Evolutionary conservation across 768 basidiomycete genomes (phyloP).

Genomic region (Cystofilobasidium macerans): DNA sequence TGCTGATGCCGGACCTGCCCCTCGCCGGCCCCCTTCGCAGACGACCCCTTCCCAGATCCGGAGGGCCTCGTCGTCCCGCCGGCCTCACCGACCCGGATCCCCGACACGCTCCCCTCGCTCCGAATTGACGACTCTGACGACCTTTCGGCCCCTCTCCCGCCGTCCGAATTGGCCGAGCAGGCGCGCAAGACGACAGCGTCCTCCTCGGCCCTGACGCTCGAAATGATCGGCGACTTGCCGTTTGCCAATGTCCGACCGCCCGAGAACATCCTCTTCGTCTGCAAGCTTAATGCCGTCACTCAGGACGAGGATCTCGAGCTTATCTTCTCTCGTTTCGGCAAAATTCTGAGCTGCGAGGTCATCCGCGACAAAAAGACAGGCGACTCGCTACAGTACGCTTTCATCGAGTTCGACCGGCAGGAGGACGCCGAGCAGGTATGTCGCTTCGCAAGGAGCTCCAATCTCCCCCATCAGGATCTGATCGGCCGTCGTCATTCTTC

Average conservation of each 20-base stretch:
- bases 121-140: slow-evolving; percentile 95
- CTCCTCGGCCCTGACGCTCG: slow-evolving; percentile 87
- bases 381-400: slow-evolving; percentile 93
- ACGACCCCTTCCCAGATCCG: slow-evolving; percentile 93
- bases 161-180: slow-evolving; percentile 70
- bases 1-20: neutral
- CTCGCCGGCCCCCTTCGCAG: slow-evolving; percentile 40
- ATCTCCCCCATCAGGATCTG: too few relatives aligned
- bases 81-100: slow-evolving; percentile 64
- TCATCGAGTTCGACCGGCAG: slow-evolving; percentile 91
- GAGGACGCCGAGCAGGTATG: slow-evolving; percentile 87
- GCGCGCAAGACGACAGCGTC: slow-evolving; percentile 79
- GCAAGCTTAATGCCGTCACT: slow-evolving; percentile 94
- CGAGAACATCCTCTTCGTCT: slow-evolving; percentile 96
- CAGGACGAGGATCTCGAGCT: slow-evolving; percentile 91
- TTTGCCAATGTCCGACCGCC: slow-evolving; percentile 97
- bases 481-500: neutral
- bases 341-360: slow-evolving; percentile 94
- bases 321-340: slow-evolving; percentile 90
- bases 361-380: slow-evolving; percentile 92
- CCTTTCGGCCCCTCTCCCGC: slow-evolving; percentile 64
- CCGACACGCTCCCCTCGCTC: slow-evolving; percentile 53
- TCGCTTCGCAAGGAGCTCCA: neutral
- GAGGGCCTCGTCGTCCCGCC: slow-evolving; percentile 59
- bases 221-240: slow-evolving; percentile 98